Evolutionary conservation across 495 filamentous ascomycete genomes (phyloP), one percentile per base, ranked within the genome.

Genomic region (Aspergillus cavernicola): DNA sequence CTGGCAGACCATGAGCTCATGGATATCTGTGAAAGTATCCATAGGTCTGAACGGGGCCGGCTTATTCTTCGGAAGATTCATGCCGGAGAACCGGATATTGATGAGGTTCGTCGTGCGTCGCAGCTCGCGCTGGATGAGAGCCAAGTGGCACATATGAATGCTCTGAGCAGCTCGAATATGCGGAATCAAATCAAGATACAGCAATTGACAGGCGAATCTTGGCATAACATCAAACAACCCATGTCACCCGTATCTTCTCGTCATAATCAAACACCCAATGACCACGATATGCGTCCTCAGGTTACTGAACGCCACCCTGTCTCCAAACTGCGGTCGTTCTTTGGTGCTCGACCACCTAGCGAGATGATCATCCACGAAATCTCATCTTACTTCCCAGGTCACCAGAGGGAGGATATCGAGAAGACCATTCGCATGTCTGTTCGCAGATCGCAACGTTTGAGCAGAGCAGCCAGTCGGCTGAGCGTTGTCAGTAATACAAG

Each of bases 281-380:
- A 80, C 6, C 74, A 78, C 29, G 71, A 75, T 23, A 55, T 70
- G 35, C 70, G 61, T 6, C 53, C 64, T 6, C 52, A 68, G 33
- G 65, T 62, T 41, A 59, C 60, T 44, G 73, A 80, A 66, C 72
- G 82, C 62, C 62, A 76, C 55, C 57, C 71, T 37, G 65, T 80
- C 59, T 66, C 82, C 63, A 80, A 85, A 71, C 66, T 92, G 63
- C 77, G 84, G 58, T 73, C 75, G 50, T 96, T 97, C 77, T 90
- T 95, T 62, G 93, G 95, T 44, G 83, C 90, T 51, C 77, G 93
- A 61, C 93, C 93, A 15, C 95, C 95, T 3, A 96, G 91, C 67
- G 95, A 97, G 72, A 79, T 99, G 73, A 97, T 99, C 63, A 93
- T 92, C 40, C 91, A 91, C 23, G 93, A 99, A 65, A 78, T 97